phyloP scores from a whole-genome alignment of 2,329 filamentous ascomycete species.

The Xylaria sp. region DNA sequence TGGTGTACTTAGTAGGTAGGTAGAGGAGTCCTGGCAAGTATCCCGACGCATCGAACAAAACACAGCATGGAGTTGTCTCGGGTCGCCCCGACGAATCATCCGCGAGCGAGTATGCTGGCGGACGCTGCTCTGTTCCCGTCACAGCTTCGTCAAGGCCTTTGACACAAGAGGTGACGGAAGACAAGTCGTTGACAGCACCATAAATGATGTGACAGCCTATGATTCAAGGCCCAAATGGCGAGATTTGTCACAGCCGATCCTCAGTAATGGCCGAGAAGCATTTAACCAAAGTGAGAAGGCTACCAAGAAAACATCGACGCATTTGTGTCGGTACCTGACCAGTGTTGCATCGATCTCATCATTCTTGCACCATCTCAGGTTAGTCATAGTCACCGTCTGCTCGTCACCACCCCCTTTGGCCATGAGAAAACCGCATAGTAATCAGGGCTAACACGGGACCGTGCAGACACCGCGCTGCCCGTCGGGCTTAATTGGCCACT shows the following conservation, averaged over 20 bases:
- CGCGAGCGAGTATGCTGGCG: not conserved
- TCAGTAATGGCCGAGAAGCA: not conserved
- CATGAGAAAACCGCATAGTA: too few relatives aligned
- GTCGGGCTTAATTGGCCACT: slow-evolving; percentile 4
- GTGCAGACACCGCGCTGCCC: not conserved
- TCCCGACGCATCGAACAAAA: too few relatives aligned
- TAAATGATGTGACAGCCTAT: slow-evolving; percentile 1
- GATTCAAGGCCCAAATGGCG: not conserved
- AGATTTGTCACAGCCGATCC: not conserved
- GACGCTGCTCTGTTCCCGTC: not conserved
- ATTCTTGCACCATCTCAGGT: slow-evolving; percentile 21
- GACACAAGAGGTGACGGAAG: not conserved
- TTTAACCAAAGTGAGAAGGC: not conserved
- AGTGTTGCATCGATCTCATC: slow-evolving; percentile 22
- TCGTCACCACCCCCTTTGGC: not conserved
- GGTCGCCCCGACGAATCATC: not conserved
- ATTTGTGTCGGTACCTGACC: slow-evolving; percentile 13
- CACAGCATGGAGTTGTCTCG: not conserved
- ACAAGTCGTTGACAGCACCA: not conserved
- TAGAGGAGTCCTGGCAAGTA: too few relatives aligned
- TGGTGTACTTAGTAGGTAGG: too few relatives aligned
- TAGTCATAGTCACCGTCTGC: not conserved
- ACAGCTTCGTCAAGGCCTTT: not conserved
- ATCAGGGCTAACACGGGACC: not conserved
- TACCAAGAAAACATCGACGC: not conserved